Evolutionary conservation across 768 basidiomycete species (phyloP).

Genomic region (Boletus speciosus): DNA sequence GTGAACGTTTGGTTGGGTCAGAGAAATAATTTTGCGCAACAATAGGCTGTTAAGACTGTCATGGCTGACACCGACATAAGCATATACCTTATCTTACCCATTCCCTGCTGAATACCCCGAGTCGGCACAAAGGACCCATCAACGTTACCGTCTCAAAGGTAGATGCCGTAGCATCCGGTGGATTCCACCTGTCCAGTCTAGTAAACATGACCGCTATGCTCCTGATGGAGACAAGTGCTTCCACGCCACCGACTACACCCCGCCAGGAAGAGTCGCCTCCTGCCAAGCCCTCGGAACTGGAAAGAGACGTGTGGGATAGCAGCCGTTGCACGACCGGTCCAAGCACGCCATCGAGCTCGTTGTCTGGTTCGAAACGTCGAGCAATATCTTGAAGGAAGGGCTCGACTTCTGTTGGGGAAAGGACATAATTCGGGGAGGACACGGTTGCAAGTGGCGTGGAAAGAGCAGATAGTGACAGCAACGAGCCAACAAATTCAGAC

Average conservation of each 20-base stretch:
- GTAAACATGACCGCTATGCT: constrained; percentile 80
- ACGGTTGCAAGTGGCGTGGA: constrained; percentile 60
- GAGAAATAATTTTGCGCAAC: constrained; percentile 82
- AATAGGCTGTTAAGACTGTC: constrained; percentile 49
- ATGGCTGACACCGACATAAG: background rate
- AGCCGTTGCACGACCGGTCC: constrained; percentile 64
- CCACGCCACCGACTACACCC: constrained; percentile 76
- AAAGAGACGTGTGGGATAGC: constrained; percentile 62
- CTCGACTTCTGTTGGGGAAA: constrained; percentile 68
- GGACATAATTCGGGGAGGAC: constrained; percentile 43
- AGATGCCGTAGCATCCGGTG: constrained; percentile 51
- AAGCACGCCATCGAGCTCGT: constrained; percentile 77
- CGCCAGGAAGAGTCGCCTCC: constrained; percentile 82
- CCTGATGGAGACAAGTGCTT: constrained; percentile 78
- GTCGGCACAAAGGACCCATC: constrained; percentile 78
- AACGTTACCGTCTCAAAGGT: constrained; percentile 66
- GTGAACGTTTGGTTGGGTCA: constrained; percentile 71
- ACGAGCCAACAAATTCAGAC: constrained; percentile 75
- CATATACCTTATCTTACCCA: constrained; percentile 53
- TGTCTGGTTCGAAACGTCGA: constrained; percentile 72
- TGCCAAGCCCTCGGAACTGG: constrained; percentile 63
- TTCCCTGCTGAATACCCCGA: constrained; percentile 86
- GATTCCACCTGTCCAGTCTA: constrained; percentile 71
- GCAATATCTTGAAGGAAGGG: constrained; percentile 83
- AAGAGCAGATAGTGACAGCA: constrained; percentile 70